These are phyloP conservation scores for Coniochaeta sp. DNA, from an alignment of 2,329 filamentous ascomycete species.

Conservation along the genomic window DNA sequence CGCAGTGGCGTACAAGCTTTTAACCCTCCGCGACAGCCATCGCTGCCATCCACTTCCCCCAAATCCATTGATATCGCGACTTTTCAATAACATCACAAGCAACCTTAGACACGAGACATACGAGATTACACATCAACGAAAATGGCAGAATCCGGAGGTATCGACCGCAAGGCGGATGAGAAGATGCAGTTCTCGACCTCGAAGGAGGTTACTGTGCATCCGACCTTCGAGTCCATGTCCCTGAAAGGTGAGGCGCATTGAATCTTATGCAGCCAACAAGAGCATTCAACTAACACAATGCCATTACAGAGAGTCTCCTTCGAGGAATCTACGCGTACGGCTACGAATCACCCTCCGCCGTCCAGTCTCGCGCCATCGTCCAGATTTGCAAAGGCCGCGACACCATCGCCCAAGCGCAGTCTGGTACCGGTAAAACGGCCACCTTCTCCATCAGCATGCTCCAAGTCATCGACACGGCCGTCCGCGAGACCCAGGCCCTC, in stretches of 20 bases:
- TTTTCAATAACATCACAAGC: background rate
- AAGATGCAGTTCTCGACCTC: constrained; percentile 98
- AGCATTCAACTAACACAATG: background rate
- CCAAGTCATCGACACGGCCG: constrained; percentile 88
- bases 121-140: background rate
- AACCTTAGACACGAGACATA: background rate
- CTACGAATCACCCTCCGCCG: constrained; percentile 95
- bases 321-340: constrained; percentile 98
- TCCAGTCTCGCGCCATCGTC: constrained; percentile 96
- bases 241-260: constrained; percentile 57
- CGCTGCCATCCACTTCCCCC: background rate
- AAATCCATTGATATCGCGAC: background rate
- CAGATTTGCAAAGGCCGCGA: constrained; percentile 99
- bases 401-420: constrained; percentile 96
- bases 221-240: constrained; percentile 93
- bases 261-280: background rate
- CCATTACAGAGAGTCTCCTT: constrained; percentile 69
- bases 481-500: constrained; percentile 88
- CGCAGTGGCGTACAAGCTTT: too few species aligned
- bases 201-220: constrained; percentile 92
- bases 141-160: constrained; percentile 75
- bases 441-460: constrained; percentile 96
- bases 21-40: too few species aligned
- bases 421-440: constrained; percentile 92
- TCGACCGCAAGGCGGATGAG: constrained; percentile 91